Evolutionary conservation across 2,329 filamentous ascomycete genomes (phyloP).

Genomic region (Coleophoma crateriformis): DNA sequence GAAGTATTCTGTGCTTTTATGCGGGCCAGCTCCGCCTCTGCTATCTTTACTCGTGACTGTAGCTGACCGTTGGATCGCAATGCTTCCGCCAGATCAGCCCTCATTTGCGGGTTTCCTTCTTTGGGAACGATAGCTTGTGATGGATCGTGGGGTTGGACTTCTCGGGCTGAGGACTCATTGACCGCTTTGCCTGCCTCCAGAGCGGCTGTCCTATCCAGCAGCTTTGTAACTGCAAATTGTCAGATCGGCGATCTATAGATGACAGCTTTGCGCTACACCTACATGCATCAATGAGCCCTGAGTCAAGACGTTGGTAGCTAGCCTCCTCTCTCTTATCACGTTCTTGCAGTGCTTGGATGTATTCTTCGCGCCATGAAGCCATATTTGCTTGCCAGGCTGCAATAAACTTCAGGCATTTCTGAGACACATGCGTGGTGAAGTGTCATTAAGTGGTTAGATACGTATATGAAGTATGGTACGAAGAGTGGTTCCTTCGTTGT

Average conservation of each 20-base stretch:
- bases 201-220: conserved; percentile 61
- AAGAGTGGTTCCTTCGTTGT: no score
- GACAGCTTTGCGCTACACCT: conserved; percentile 24
- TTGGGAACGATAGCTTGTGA: conserved; percentile 19
- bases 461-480: no score
- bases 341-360: conserved; percentile 67
- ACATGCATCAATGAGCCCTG: conserved; percentile 77
- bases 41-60: conserved; percentile 54
- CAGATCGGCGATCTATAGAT: conserved; percentile 3
- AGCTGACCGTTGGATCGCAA: conserved; percentile 68
- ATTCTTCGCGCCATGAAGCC: conserved; percentile 68
- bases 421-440: no score
- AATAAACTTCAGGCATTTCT: neutral
- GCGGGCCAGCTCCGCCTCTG: conserved; percentile 58
- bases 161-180: conserved; percentile 20
- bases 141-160: conserved; percentile 19
- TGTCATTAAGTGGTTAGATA: no score
- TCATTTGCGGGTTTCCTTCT: conserved; percentile 41
- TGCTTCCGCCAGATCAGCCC: conserved; percentile 69
- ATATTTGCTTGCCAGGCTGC: conserved; percentile 10
- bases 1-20: conserved; percentile 53
- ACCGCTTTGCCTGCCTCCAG: conserved; percentile 53
- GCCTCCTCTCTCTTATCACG: conserved; percentile 64
- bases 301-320: conserved; percentile 50
- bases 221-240: conserved; percentile 49